Base-by-base conservation (phyloP, 2,329 filamentous ascomycete species). In the Furcasterigmium furcatum region DNA sequence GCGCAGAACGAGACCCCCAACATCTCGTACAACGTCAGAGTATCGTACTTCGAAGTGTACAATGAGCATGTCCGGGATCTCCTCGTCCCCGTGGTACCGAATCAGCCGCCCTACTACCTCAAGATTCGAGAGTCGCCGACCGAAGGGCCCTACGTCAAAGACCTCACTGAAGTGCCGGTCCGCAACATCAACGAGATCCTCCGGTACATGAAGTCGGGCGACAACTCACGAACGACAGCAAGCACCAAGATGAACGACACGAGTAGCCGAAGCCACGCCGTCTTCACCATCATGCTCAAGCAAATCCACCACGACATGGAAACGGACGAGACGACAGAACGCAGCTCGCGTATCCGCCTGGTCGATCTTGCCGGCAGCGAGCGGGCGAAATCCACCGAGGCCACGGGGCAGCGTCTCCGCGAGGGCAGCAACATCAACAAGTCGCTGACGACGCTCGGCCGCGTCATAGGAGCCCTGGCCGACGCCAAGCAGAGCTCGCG, bases 181-280 rank as follows among this genome's bases (percentile, higher is more conserved):
- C 86, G 88, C 61, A 91, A 82, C 66, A 88, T 94, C 58, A 73
- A 80, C 42, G 94, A 99, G 64, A 90, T 99, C 52, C 77, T 95
- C 66, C 85, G 88, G 32, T 85, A 88, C 67, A 96, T 99, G 91
- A 88, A 87, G 58, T 81, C 84, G 58, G 94, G 94, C 46, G 94
- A 99, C 65, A 73, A 79, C 52, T 96, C 88, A 47, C 85, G 94
- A 40, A 97, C 94, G 1, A 86, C 82, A 18, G 94, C 94, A 13
- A 91, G 88, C 61, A 99, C 94, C 48, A 97, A 96, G 72, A 99
- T 99, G 94, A 99, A 99, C 68, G 94, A 99, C 66, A 97, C 92
- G 3, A 95, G 90, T 44, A 96, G 90, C 52, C 88, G 94, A 64
- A 96, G 91, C 52, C 94, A 99, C 62, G 91, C 94, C 8, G 94